Percentiles rank a stretch among this genome's conserved stretches.
Evolutionary conservation across 352 stramenopile species (phyloP).

Genomic region (Phytophthora constricta): DNA sequence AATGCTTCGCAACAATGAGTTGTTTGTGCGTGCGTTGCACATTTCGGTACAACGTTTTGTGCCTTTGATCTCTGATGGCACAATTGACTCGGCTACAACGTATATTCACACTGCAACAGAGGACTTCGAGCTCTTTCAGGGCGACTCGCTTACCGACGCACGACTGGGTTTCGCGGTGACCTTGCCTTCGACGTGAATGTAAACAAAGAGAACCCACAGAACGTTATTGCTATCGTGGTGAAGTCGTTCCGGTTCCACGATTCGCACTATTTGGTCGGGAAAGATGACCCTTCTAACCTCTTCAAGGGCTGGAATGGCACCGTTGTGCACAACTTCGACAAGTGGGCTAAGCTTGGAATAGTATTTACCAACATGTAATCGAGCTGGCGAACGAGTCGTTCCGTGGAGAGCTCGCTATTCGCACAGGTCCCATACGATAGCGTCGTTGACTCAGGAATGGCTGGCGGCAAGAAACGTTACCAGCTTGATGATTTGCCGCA

Average conservation of each 20-base stretch:
- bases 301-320: slow-evolving; percentile 24
- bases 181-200: slow-evolving; percentile 37
- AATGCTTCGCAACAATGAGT: slow-evolving; percentile 1
- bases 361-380: slow-evolving; percentile 60
- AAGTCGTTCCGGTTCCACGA: slow-evolving; percentile 59
- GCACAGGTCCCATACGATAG: slow-evolving; percentile 51
- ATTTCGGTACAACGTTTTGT: slow-evolving; percentile 14
- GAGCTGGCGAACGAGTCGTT: slow-evolving; percentile 52
- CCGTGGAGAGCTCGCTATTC: slow-evolving; percentile 52
- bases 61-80: slow-evolving; percentile 13
- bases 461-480: slow-evolving; percentile 25
- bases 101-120: slow-evolving; percentile 43
- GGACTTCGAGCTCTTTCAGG: slow-evolving; percentile 38
- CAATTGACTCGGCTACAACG: neutral
- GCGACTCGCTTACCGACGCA: slow-evolving; percentile 44
- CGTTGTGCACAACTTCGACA: slow-evolving; percentile 49
- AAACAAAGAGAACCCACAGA: slow-evolving; percentile 36
- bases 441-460: slow-evolving; percentile 40
- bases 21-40: slow-evolving; percentile 14
- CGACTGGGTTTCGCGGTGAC: neutral
- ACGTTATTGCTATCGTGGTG: slow-evolving; percentile 50
- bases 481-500: slow-evolving; percentile 53
- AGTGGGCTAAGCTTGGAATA: slow-evolving; percentile 48
- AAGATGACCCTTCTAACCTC: slow-evolving; percentile 42
- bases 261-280: slow-evolving; percentile 47